Evolutionary conservation across 2,329 filamentous ascomycete genomes (phyloP).

Genomic region (Aspergillus niger): DNA sequence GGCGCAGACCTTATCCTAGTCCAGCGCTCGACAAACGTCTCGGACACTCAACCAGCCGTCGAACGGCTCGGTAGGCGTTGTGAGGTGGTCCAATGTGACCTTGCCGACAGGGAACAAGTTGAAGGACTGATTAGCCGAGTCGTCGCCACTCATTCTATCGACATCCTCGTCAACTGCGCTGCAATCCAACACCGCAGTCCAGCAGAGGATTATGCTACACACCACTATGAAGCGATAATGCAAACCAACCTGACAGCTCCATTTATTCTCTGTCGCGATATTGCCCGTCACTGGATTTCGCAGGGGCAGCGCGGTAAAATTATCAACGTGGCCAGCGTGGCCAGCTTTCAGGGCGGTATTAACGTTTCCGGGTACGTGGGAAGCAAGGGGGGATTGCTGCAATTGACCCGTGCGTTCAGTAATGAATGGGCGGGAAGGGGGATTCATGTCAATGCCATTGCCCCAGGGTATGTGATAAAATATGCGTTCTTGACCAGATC

Average conservation of each 20-base stretch:
- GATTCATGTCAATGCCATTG: constrained; percentile 64
- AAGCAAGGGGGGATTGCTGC: constrained; percentile 79
- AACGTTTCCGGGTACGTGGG: constrained; percentile 87
- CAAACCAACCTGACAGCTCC: constrained; percentile 82
- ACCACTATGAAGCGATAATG: constrained; percentile 67
- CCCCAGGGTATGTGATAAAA: constrained; percentile 67
- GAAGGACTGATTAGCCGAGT: neutral
- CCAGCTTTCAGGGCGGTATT: constrained; percentile 82
- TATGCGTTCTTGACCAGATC: neutral
- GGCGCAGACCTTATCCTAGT: constrained; percentile 14
- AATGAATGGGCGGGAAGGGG: constrained; percentile 83
- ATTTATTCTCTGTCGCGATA: constrained; percentile 56
- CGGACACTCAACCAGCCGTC: constrained; percentile 24
- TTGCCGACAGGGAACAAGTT: neutral
- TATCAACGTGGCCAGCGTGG: constrained; percentile 80
- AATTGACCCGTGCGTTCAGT: constrained; percentile 79
- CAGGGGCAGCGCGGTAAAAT: constrained; percentile 51
- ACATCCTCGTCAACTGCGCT: constrained; percentile 78
- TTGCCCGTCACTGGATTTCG: constrained; percentile 26
- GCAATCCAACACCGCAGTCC: constrained; percentile 78
- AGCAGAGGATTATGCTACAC: constrained; percentile 68
- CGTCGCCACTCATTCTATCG: constrained; percentile 46
- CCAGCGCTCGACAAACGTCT: constrained; percentile 19
- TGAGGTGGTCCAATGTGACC: neutral
- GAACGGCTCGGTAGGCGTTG: constrained; percentile 29